Conservation (phyloP, 176 grass and related monocot genomes). For the Metroxylon sagu region DNA sequence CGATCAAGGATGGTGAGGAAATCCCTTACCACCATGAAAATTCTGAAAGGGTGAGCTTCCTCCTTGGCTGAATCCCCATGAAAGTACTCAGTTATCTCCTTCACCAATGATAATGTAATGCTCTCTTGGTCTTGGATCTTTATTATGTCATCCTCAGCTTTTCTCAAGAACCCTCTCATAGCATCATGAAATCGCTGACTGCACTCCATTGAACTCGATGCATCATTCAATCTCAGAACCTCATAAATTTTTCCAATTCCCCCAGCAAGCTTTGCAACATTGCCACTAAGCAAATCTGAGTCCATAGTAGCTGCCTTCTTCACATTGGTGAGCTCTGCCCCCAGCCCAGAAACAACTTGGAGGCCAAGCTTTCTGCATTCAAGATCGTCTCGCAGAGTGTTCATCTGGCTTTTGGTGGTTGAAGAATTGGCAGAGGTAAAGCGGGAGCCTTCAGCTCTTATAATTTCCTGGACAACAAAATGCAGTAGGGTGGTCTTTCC, state of each 20-base stretch:
- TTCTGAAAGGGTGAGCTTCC: slow-evolving; percentile 11
- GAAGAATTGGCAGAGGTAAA: background rate
- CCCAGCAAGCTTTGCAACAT: background rate
- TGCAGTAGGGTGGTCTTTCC: slow-evolving; percentile 11
- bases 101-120: background rate
- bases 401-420: background rate
- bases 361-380: slow-evolving; percentile 2
- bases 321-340: slow-evolving; percentile 11
- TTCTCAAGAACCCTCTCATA: slow-evolving; percentile 2
- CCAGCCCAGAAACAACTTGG: slow-evolving; percentile 2
- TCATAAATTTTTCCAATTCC: slow-evolving; percentile 11
- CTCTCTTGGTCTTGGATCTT: slow-evolving; percentile 11
- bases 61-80: slow-evolving; percentile 12
- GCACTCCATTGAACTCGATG: background rate
- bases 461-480: slow-evolving; percentile 16
- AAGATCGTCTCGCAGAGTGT: background rate
- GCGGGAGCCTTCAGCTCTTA: background rate
- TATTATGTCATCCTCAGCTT: slow-evolving; percentile 3
- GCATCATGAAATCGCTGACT: background rate
- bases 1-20: slow-evolving; percentile 4
- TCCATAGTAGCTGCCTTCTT: slow-evolving; percentile 11
- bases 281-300: slow-evolving; percentile 1
- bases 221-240: slow-evolving; percentile 3
- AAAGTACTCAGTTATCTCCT: slow-evolving; percentile 8
- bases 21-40: slow-evolving; percentile 6